Conservation (phyloP, 805 yeast species). For the Cyberlindnera lachancei region DNA sequence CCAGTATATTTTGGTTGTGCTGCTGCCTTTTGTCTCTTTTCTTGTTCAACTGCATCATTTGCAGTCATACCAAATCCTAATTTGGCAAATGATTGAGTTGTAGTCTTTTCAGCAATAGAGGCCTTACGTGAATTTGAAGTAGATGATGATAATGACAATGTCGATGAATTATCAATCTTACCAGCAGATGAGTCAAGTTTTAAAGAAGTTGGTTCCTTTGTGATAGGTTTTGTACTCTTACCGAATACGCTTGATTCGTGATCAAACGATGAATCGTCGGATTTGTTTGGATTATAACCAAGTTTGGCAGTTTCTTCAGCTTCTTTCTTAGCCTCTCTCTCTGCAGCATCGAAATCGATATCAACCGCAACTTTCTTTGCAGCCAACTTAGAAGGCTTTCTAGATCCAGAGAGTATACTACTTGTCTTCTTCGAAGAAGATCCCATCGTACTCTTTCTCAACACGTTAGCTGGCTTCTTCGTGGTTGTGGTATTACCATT, state of each 20-base stretch:
- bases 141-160: slow-evolving; percentile 3
- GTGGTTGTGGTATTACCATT: slow-evolving; percentile 12
- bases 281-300: slow-evolving; percentile 34
- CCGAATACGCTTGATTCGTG: slow-evolving; percentile 6
- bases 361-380: slow-evolving; percentile 51
- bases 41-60: slow-evolving; percentile 45
- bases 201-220: slow-evolving; percentile 16
- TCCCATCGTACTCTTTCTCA: slow-evolving; percentile 23
- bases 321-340: slow-evolving; percentile 77
- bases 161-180: too few species aligned
- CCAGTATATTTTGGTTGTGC: slow-evolving; percentile 64
- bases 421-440: slow-evolving; percentile 31
- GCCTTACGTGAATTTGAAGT: slow-evolving; percentile 6
- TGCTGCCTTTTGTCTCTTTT: slow-evolving; percentile 36
- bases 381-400: slow-evolving; percentile 47
- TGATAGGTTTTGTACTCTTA: slow-evolving; percentile 7
- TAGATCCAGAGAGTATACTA: slow-evolving; percentile 45
- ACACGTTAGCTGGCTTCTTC: slow-evolving; percentile 23
- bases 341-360: slow-evolving; percentile 57
- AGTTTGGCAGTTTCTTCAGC: slow-evolving; percentile 50
- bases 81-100: slow-evolving; percentile 68
- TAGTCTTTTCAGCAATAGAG: slow-evolving; percentile 29
- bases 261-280: slow-evolving; percentile 8
- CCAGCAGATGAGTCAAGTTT: too few species aligned
- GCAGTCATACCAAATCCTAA: slow-evolving; percentile 87